Base-by-base conservation (phyloP, 352 stramenopile species). In the Pythium oligandrum region DNA sequence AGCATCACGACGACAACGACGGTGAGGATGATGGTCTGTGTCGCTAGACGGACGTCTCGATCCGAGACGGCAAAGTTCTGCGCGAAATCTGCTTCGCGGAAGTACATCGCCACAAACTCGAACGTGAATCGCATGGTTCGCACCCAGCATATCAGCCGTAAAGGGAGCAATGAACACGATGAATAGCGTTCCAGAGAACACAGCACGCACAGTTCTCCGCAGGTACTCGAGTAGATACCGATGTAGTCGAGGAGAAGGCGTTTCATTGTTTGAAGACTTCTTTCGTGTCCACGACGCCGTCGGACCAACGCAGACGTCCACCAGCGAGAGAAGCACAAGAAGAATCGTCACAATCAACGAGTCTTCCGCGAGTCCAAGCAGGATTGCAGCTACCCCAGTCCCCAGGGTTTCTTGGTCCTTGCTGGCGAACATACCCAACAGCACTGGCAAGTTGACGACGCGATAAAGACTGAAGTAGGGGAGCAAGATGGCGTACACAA, bases 101-200 rank as follows among this genome's bases (percentile, higher is more conserved):
- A 32, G 51, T 59, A 59, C 45, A 51, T 64, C 17, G 50, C 51
- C 5, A 55, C 33, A 33, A 64, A 64, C 8, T 45, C 34, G 17
- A 64, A 59, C 38, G 57, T 55, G 45, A 64, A 59, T 2, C 57
- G 57, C 57, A 64, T 54, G 12, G 17, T 35, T 30, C 57, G 57
- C 35, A 36, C 51, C n/a, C 57, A 64, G 9, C 4, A 43, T 55
- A 35, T 66, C 59, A 31, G 44, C 47, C 0, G 51, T 51, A 42
- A 64, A 64, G 26, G 57, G 51, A 35, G 51, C 30, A 7, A 64
- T 33, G 34, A 59, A 42, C 45, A 35, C 46, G 10, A 51, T 7
- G 26, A 64, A 40, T 35, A 42, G 3, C 2, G n/a, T n/a, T n/a
- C n/a, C n/a, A n/a, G n/a, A n/a, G n/a, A n/a, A n/a, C n/a, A n/a